Base-by-base conservation (phyloP, 371 early-diverging fungal species). In the Chytridiales sp. region DNA sequence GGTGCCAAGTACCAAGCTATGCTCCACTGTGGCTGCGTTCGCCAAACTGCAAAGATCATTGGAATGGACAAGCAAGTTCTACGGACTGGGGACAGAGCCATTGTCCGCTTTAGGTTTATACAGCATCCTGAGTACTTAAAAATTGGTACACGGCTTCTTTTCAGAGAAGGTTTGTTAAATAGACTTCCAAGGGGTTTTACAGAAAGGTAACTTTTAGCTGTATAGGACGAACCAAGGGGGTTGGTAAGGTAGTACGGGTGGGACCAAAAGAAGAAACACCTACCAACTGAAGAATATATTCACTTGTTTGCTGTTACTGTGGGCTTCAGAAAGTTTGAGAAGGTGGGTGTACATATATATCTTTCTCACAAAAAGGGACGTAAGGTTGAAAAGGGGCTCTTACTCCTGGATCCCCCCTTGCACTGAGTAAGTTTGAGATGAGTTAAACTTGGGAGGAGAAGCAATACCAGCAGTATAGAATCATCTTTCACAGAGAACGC, bases 1-100 rank as follows among this genome's bases (percentile, higher is more conserved):
- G 83, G 84, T 32, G 75, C 81, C 46, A 86, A 86, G 56, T 95
- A 95, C 70, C 95, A 95, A 70, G 93, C 95, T 2, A 94, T 95
- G 93, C 72, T 95, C 36, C 94, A 95, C 65, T 92, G 91, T 58
- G 92, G 94, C 0, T 82, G 89, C 17, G 91, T 95, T 0, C 77
- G 94, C 6, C 94, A 95, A 70, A 91, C 95, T 0, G 95, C 91
- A 0, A 79, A 87, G 42, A 93, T 94, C 24, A 66, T 85, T n/a
- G 81, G 82, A 2, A 80, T 88, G 74, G 86, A 90, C 50, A 78
- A 84, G 29, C 65, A 70, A 34, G 79, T 91, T 13, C 69, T 95
- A 55, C 77, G 95, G 15, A 93, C 95, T 0, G 94, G 95, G 0
- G 94, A 94, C 64, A 76, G 93, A 1, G 92, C 94, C 0, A 68